Base-by-base conservation (phyloP, 352 stramenopile genomes). In the Peronospora belbahrii region DNA sequence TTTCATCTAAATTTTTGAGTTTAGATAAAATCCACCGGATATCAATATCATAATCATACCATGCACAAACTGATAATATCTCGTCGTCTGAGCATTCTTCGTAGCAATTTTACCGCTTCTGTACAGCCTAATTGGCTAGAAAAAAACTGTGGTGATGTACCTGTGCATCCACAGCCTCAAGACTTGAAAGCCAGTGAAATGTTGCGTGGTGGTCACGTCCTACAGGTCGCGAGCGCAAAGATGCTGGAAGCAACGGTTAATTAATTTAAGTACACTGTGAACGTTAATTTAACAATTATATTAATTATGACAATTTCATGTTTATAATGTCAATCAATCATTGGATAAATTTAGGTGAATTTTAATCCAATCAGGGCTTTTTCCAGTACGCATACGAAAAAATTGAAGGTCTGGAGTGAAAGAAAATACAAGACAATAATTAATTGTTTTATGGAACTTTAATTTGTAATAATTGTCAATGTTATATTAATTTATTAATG, bases 151-250 rank as follows among this genome's bases (percentile, higher is more conserved):
- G 73, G 74, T 6, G 65, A 84, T 25, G 78, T 89, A 5, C 78
- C 78, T 8, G 23, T 31, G 4, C 40, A 47, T 1, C 67, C 74
- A 11, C 62, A 65, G 7, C n/a, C 31, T 19, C 61, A 67, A 9
- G 66, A 87, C 38, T 10, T 58, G 17, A 61, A 64, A 27, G 51
- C 75, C 33, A 85, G 78, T 59, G 64, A 82, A 51, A 89, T 89
- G 78, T 36, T 87, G 42, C 78, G 78, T 17, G 68, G 67, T 30
- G 78, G 73, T 42, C 78, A 87, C 54, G 74, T 71, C 13, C 35
- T 83, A 8, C 77, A 88, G 37, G 38, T 73, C 33, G 71, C 76
- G 7, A 82, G 56, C 48, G 54, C 55, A 27, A 71, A 61, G 23
- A 38, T 88, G 34, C 42, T 88, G 10, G 38, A 68, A 20, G 71